Percentiles rank a stretch among this genome's conserved stretches.
Conservation (phyloP, 306 rosid genomes). For the Hippophae tibetana region DNA sequence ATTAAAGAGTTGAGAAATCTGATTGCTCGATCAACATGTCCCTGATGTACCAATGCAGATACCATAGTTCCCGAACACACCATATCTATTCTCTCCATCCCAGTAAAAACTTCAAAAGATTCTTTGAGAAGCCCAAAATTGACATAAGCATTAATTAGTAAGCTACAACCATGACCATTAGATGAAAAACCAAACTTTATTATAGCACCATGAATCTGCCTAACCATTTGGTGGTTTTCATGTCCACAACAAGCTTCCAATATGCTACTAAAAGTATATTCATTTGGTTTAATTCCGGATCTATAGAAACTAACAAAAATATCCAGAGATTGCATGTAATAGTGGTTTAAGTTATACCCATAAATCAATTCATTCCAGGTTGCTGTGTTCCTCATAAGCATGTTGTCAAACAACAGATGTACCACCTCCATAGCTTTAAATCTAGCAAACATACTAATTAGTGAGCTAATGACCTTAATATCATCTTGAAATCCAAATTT, state of each 20-base stretch:
- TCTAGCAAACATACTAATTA: constrained; percentile 40
- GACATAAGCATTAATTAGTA: constrained; percentile 34
- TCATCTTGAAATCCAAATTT: constrained; percentile 32
- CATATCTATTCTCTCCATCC: constrained; percentile 31
- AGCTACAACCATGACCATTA: constrained; percentile 32
- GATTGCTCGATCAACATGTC: constrained; percentile 31
- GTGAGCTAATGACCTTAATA: constrained; percentile 24
- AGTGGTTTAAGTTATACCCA: constrained; percentile 25
- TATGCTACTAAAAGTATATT: constrained; percentile 31
- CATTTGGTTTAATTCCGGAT: constrained; percentile 33
- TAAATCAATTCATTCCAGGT: constrained; percentile 47
- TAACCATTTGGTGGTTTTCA: constrained; percentile 23
- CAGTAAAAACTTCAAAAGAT: constrained; percentile 31
- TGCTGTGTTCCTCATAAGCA: constrained; percentile 12
- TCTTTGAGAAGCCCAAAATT: constrained; percentile 32
- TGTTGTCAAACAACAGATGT: constrained; percentile 23
- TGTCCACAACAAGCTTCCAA: constrained; percentile 31
- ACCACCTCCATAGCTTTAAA: constrained; percentile 38
- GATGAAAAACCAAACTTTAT: constrained; percentile 35
- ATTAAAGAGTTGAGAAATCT: constrained; percentile 24
- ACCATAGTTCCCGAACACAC: constrained; percentile 38
- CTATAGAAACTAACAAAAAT: constrained; percentile 27
- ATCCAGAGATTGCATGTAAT: constrained; percentile 24
- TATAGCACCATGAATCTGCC: constrained; percentile 36
- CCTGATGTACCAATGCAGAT: constrained; percentile 36